phyloP scores from a whole-genome alignment of 352 stramenopile species.

The Pythium oligandrum region DNA sequence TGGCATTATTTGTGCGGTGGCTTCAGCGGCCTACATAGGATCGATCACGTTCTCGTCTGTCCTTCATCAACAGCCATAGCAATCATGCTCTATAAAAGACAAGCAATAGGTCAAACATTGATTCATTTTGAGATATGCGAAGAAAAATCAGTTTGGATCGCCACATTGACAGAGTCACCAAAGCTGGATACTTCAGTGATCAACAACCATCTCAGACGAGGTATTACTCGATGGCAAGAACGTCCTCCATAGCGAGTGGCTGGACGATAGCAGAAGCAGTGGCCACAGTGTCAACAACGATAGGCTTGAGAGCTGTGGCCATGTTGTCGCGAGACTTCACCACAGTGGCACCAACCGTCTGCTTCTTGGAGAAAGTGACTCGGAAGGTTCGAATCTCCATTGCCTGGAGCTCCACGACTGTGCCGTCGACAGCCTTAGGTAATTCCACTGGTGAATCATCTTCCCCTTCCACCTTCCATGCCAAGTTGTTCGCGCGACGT shows the following conservation, averaged over 20 bases:
- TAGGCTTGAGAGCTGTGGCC: neutral
- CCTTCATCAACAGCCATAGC: neutral
- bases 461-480: slow-evolving; percentile 48
- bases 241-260: slow-evolving; percentile 11
- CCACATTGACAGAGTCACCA: slow-evolving; percentile 4
- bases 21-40: slow-evolving; percentile 8
- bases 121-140: too few species aligned
- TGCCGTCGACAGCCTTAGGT: slow-evolving; percentile 43
- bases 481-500: slow-evolving; percentile 42
- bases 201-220: neutral
- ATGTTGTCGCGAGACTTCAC: neutral
- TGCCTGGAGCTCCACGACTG: slow-evolving; percentile 67
- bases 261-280: slow-evolving; percentile 1
- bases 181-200: neutral
- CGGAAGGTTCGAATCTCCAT: slow-evolving; percentile 94
- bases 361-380: slow-evolving; percentile 43
- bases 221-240: slow-evolving; percentile 16
- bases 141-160: neutral
- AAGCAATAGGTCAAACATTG: too few species aligned
- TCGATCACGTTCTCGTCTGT: slow-evolving; percentile 2
- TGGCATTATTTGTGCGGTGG: slow-evolving; percentile 19
- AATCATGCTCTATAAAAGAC: too few species aligned
- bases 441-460: slow-evolving; percentile 13
- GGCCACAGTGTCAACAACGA: neutral
- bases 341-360: neutral